These are phyloP conservation scores for Populus simonii DNA, from an alignment of 345 rosid genomes.

Conservation along the genomic window DNA sequence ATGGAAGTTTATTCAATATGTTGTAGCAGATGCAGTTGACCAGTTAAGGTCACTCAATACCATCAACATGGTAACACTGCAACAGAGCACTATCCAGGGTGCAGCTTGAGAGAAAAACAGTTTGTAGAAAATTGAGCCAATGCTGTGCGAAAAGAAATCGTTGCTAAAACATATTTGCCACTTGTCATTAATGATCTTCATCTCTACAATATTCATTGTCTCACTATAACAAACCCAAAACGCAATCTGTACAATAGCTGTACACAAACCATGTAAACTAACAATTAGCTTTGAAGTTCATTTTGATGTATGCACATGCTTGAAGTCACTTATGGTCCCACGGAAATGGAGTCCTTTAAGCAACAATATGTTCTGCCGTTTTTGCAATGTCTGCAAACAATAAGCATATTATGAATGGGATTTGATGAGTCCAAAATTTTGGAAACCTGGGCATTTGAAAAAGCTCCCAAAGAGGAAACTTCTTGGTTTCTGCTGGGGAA, in stretches of 20 bases:
- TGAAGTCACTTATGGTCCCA: neutral
- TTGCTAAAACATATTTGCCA: neutral
- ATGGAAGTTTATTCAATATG: too few species aligned
- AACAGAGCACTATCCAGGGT: neutral
- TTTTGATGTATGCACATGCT: neutral
- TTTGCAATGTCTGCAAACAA: neutral
- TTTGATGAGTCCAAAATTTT: constrained; percentile 44
- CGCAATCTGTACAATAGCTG: neutral
- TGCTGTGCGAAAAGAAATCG: neutral
- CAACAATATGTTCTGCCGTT: neutral
- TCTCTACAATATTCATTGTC: neutral
- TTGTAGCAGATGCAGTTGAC: neutral
- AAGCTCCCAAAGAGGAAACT: constrained; percentile 49
- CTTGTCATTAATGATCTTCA: neutral
- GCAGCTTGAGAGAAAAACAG: neutral
- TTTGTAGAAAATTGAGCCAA: neutral
- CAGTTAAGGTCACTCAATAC: too few species aligned
- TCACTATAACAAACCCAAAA: neutral
- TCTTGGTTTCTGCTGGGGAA: constrained; percentile 35
- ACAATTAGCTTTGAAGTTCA: neutral
- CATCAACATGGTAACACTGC: neutral
- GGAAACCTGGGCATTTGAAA: constrained; percentile 45
- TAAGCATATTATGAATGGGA: constrained; percentile 35
- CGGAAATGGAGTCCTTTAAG: neutral
- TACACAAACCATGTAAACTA: neutral